Conservation (phyloP, 768 basidiomycete genomes). For the Leccinum sublutescens region DNA sequence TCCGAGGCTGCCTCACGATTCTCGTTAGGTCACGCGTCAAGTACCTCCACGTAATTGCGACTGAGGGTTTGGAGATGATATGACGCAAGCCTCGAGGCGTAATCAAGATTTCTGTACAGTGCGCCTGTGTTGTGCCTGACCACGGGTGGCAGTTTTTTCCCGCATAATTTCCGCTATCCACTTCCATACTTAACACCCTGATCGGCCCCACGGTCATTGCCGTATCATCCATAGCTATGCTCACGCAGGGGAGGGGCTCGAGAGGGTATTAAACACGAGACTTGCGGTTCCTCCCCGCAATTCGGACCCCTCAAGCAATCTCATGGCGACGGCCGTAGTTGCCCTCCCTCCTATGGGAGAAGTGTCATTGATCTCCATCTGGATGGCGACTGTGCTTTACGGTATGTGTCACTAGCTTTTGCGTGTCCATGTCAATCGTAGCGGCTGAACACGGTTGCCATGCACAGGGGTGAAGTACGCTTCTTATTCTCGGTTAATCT, state of each 20-base stretch:
- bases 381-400: slow-evolving; percentile 19
- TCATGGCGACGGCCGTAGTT: slow-evolving; percentile 1
- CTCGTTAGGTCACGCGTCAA: neutral
- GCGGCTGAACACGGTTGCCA: neutral
- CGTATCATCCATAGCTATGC: neutral
- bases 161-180: slow-evolving; percentile 1
- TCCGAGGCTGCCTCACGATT: neutral
- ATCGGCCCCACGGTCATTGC: neutral
- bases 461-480: slow-evolving; percentile 15
- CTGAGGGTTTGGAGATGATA: neutral
- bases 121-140: slow-evolving; percentile 2
- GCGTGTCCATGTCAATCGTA: neutral
- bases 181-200: neutral
- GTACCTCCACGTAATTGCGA: neutral
- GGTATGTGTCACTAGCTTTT: slow-evolving; percentile 2
- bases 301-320: neutral
- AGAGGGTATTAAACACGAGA: slow-evolving; percentile 3
- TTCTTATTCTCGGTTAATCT: neutral
- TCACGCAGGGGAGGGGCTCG: too few relatives aligned
- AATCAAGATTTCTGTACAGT: neutral
- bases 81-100: neutral
- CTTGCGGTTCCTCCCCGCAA: neutral
- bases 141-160: neutral
- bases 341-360: slow-evolving; percentile 11
- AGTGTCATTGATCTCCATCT: slow-evolving; percentile 16